Evolutionary conservation across 139 green algal genomes (phyloP).

Genomic region (Volvox africanus): DNA sequence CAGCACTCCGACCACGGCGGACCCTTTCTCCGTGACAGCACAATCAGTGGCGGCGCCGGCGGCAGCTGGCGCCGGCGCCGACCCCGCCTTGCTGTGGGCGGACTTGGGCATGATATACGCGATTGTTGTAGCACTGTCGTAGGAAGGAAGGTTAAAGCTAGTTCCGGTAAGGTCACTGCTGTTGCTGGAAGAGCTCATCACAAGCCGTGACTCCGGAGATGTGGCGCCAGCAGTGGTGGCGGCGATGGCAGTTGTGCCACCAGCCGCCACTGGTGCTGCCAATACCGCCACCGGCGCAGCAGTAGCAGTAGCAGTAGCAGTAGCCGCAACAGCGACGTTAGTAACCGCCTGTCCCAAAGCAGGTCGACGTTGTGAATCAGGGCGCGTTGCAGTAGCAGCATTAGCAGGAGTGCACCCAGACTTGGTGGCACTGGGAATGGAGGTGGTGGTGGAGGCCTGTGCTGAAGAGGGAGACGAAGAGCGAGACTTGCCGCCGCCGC

Average conservation of each 20-base stretch:
- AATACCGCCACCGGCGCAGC: no score
- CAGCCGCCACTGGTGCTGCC: background rate
- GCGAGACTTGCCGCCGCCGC: background rate
- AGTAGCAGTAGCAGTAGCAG: background rate
- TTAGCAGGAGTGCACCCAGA: background rate
- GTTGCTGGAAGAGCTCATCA: background rate
- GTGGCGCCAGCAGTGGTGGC: background rate
- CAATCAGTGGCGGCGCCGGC: background rate
- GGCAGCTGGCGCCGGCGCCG: background rate
- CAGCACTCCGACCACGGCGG: background rate
- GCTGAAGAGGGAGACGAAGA: background rate
- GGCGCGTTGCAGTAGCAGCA: background rate
- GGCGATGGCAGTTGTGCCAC: background rate
- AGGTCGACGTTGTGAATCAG: background rate
- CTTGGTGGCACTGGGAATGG: background rate
- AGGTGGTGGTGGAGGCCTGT: background rate
- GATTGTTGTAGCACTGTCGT: constrained; percentile 10
- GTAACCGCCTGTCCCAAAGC: background rate
- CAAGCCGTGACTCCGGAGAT: background rate
- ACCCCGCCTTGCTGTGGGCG: background rate
- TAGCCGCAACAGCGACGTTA: background rate
- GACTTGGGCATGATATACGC: constrained; percentile 12
- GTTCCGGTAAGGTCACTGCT: background rate
- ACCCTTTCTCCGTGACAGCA: background rate
- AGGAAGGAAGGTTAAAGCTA: background rate